phyloP scores from a whole-genome alignment of 768 basidiomycete genomes.

The Paxillus involutus region DNA sequence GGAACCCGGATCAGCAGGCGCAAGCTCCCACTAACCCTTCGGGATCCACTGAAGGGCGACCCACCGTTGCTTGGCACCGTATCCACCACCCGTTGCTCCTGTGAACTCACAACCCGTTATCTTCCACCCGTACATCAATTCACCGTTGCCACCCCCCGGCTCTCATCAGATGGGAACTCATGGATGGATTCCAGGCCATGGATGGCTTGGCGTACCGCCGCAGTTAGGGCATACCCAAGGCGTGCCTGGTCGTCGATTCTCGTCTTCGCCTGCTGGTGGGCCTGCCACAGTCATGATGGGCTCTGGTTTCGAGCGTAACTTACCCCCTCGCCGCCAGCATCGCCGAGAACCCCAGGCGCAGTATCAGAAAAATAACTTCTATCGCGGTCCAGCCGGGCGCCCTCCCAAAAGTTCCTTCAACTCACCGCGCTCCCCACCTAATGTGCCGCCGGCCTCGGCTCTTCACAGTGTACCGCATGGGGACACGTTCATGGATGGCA shows the following conservation, averaged over 20 bases:
- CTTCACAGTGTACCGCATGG: conserved; percentile 7
- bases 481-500: conserved; percentile 13
- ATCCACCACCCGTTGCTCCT: conserved; percentile 29
- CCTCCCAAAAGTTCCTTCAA: conserved; percentile 18
- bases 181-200: conserved; percentile 25
- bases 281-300: conserved; percentile 10
- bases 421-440: conserved; percentile 15
- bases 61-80: conserved; percentile 34
- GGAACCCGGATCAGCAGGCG: conserved; percentile 32
- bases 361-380: conserved; percentile 24
- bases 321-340: conserved; percentile 31
- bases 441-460: conserved; percentile 8
- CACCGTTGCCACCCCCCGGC: conserved; percentile 16
- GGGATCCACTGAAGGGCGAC: conserved; percentile 28
- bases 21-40: conserved; percentile 13
- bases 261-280: conserved; percentile 15
- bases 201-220: conserved; percentile 22
- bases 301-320: conserved; percentile 22
- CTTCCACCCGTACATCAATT: conserved; percentile 29
- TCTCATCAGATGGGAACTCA: conserved; percentile 20
- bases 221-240: conserved; percentile 16
- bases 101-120: conserved; percentile 31
- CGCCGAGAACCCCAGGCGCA: conserved; percentile 31
- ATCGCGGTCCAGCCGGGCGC: conserved; percentile 21
- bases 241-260: conserved; percentile 12